Evolutionary conservation across 2,329 filamentous ascomycete genomes (phyloP).

Genomic region (Apiospora kogelbergensis): DNA sequence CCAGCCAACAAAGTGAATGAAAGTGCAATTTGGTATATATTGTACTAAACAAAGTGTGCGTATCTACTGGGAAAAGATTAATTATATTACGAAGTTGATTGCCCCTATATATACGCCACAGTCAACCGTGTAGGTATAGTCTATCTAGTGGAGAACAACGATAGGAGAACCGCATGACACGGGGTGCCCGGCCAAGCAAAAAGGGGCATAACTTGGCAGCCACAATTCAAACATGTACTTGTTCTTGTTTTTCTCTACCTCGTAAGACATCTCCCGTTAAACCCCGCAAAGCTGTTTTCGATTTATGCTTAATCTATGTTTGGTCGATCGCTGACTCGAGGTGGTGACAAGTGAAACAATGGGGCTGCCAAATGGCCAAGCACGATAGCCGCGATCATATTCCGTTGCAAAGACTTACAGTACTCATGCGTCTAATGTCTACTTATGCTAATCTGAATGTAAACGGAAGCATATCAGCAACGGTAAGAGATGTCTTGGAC

Average conservation of each 20-base stretch:
- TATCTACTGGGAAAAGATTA: neutral
- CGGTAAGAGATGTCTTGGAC: too few relatives aligned
- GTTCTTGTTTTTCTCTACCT: neutral
- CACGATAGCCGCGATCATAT: neutral
- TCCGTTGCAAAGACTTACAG: too few relatives aligned
- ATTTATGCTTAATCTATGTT: neutral
- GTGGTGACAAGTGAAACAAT: neutral
- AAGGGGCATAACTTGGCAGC: neutral
- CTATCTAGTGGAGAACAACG: neutral
- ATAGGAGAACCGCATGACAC: neutral
- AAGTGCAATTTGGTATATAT: neutral
- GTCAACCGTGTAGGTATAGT: neutral
- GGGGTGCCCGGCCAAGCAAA: neutral
- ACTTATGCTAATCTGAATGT: too few relatives aligned
- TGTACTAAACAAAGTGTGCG: neutral
- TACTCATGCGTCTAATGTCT: too few relatives aligned
- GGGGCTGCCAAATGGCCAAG: neutral
- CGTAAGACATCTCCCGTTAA: neutral
- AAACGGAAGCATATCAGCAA: too few relatives aligned
- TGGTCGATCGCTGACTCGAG: neutral
- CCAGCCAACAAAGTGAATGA: neutral
- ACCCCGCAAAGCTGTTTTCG: neutral
- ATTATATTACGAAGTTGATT: neutral
- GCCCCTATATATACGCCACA: neutral
- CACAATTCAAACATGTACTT: neutral